Evolutionary conservation across 2,329 filamentous ascomycete species (phyloP).

Genomic region (Neoscytalidium dimidiatum): DNA sequence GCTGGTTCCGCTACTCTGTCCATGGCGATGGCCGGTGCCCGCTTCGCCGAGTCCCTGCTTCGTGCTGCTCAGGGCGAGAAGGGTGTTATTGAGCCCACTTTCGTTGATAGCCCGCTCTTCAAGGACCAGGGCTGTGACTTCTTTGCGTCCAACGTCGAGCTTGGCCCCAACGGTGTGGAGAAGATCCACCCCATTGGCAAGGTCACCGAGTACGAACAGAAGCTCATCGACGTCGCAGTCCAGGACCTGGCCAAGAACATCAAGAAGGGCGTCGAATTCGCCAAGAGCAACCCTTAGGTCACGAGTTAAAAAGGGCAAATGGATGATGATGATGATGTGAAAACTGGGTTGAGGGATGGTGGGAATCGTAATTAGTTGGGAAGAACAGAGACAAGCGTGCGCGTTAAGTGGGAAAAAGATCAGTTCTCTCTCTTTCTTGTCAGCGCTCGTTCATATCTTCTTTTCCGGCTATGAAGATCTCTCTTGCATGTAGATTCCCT

Average conservation of each 20-base stretch:
- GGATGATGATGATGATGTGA: not conserved
- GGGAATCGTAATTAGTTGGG: constrained; percentile 11
- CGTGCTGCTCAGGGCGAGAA: constrained; percentile 91
- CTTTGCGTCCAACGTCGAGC: constrained; percentile 94
- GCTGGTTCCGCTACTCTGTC: constrained; percentile 95
- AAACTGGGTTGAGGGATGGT: not conserved
- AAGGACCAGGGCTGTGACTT: constrained; percentile 98
- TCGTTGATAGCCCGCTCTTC: constrained; percentile 95
- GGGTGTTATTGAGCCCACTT: constrained; percentile 93
- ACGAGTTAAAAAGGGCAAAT: not conserved
- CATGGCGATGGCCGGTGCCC: constrained; percentile 94
- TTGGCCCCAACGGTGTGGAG: constrained; percentile 94
- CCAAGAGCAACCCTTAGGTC: constrained; percentile 56
- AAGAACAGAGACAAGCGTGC: not conserved
- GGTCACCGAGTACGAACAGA: constrained; percentile 82
- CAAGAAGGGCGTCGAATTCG: constrained; percentile 77
- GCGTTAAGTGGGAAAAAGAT: constrained; percentile 1
- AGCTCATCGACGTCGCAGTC: constrained; percentile 83
- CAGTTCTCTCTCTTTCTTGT: not conserved
- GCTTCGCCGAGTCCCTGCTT: constrained; percentile 87
- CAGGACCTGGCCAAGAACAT: constrained; percentile 91
- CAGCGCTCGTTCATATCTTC: not conserved
- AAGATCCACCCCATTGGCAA: constrained; percentile 88
- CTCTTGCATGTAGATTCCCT: constrained; percentile 17
- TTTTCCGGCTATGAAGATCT: constrained; percentile 5